phyloP scores from a whole-genome alignment of 345 rosid genomes.

The Arabidopsis arenosa region DNA sequence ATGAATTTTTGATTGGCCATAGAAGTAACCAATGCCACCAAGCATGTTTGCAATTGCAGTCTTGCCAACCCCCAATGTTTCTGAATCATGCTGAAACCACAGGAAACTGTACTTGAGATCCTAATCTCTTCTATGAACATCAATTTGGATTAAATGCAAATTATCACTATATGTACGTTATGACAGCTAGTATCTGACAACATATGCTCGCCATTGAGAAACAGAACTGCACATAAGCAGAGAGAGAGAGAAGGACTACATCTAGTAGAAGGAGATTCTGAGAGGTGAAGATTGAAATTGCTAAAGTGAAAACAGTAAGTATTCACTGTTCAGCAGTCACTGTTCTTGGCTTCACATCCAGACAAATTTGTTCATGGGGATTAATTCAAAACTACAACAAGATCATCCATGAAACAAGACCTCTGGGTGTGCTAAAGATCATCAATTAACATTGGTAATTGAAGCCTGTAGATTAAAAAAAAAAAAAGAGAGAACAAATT shows the following conservation, averaged over 20 bases:
- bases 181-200: conserved; percentile 28
- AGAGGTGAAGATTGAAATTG: conserved; percentile 4
- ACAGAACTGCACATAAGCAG: not conserved
- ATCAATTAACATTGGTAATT: conserved; percentile 13
- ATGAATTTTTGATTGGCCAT: conserved; percentile 86
- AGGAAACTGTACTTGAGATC: conserved; percentile 30
- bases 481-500: not conserved
- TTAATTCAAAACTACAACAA: not conserved
- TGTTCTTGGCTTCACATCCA: conserved; percentile 27
- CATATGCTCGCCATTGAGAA: conserved; percentile 22
- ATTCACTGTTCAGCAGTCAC: not conserved
- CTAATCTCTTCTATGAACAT: conserved; percentile 16
- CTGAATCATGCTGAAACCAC: conserved; percentile 70
- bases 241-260: not conserved
- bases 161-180: conserved; percentile 9
- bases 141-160: conserved; percentile 5
- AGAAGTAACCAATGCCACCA: conserved; percentile 97
- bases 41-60: conserved; percentile 89
- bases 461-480: not conserved
- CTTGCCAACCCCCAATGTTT: conserved; percentile 71
- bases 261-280: conserved; percentile 17
- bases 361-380: not conserved
- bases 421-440: conserved; percentile 15
- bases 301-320: conserved; percentile 3
- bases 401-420: conserved; percentile 14